Percentiles rank a stretch among this genome's conserved stretches.
These are phyloP conservation scores for Hanseniaspora uvarum DNA, from an alignment of 1,139 yeast species.

Conservation along the genomic window DNA sequence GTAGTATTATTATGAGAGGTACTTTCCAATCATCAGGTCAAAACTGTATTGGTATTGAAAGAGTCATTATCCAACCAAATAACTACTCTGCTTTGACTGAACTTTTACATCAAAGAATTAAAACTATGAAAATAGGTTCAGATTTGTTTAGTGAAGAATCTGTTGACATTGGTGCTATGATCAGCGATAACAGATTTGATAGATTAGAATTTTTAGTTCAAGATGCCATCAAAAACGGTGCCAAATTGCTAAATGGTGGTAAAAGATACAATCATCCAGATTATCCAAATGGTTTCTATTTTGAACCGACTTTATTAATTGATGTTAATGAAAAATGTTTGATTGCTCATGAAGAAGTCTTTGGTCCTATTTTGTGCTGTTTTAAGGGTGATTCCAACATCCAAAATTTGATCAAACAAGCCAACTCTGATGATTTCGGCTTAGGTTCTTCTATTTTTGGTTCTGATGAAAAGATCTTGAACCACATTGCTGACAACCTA, in stretches of 20 bases:
- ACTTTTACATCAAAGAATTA: constrained; percentile 49
- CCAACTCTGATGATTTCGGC: constrained; percentile 83
- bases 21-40: constrained; percentile 96
- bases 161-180: constrained; percentile 94
- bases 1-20: constrained; percentile 83
- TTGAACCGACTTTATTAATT: constrained; percentile 73
- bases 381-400: constrained; percentile 52
- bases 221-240: constrained; percentile 76
- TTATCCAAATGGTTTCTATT: constrained; percentile 90
- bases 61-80: constrained; percentile 67
- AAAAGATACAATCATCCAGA: constrained; percentile 70
- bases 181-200: constrained; percentile 63
- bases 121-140: constrained; percentile 65
- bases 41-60: constrained; percentile 91
- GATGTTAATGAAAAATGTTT: constrained; percentile 72
- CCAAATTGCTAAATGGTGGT: constrained; percentile 70
- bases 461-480: constrained; percentile 40
- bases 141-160: constrained; percentile 73
- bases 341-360: constrained; percentile 80
- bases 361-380: constrained; percentile 79
- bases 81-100: constrained; percentile 54
- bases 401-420: constrained; percentile 62
- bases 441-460: constrained; percentile 88
- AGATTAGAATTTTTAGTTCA: constrained; percentile 53
- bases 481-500: constrained; percentile 48